Evolutionary conservation across 225 moss, liverwort and hornwort genomes (phyloP).

Genomic region (Straminergon stramineum): DNA sequence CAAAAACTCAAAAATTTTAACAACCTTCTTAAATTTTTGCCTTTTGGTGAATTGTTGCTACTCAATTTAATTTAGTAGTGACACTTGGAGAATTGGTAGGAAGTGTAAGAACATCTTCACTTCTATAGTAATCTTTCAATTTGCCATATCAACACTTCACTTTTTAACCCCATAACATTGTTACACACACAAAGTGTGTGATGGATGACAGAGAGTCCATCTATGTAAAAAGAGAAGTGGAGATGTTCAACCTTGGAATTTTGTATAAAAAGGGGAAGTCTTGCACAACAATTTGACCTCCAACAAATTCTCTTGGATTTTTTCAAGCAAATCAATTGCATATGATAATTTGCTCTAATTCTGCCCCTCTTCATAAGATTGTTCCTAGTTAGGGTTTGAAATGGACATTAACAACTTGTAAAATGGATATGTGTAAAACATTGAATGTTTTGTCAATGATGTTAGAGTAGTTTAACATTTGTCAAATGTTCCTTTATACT

Average conservation of each 20-base stretch:
- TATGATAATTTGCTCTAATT: too few relatives aligned
- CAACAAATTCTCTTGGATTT: not conserved
- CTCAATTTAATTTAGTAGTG: not conserved
- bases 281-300: not conserved
- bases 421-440: too few relatives aligned
- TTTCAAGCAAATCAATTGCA: too few relatives aligned
- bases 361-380: too few relatives aligned
- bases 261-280: not conserved
- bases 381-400: too few relatives aligned
- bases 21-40: too few relatives aligned
- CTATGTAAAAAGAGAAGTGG: rapidly evolving
- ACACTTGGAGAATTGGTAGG: too few relatives aligned
- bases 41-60: not conserved
- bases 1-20: not conserved
- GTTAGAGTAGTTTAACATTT: too few relatives aligned
- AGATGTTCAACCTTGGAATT: not conserved
- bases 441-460: too few relatives aligned
- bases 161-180: rapidly evolving
- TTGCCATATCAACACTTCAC: rapidly evolving
- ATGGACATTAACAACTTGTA: too few relatives aligned
- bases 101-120: not conserved
- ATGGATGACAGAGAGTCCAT: not conserved
- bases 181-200: rapidly evolving
- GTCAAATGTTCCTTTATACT: too few relatives aligned
- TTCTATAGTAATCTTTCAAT: not conserved